Conservation (phyloP, 768 basidiomycete species). For the Lyophyllum semitale region DNA sequence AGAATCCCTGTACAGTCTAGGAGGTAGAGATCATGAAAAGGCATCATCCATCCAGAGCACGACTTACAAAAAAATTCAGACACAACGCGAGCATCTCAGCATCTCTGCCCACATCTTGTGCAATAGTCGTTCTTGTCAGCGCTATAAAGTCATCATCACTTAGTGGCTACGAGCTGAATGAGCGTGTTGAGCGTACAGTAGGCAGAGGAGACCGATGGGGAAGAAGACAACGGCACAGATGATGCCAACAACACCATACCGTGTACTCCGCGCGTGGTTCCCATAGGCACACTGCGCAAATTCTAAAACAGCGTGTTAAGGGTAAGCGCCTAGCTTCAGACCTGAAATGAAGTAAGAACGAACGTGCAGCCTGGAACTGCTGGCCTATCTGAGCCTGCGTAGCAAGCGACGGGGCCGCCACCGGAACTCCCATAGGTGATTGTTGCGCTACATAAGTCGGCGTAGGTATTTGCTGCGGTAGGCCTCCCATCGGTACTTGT, state of each 20-base stretch:
- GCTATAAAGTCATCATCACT: neutral
- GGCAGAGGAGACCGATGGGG: constrained; percentile 24
- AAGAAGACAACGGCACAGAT: constrained; percentile 29
- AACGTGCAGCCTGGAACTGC: constrained; percentile 14
- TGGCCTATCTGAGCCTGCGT: constrained; percentile 12
- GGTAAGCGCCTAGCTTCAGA: neutral
- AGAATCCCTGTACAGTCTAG: too few relatives aligned
- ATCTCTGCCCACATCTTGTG: constrained; percentile 11
- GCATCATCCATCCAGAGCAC: too few relatives aligned
- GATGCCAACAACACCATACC: constrained; percentile 24
- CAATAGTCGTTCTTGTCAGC: constrained; percentile 12
- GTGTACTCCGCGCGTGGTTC: constrained; percentile 22
- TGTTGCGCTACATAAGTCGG: neutral
- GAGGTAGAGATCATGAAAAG: too few relatives aligned
- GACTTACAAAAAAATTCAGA: too few relatives aligned
- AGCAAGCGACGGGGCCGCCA: neutral
- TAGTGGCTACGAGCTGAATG: neutral
- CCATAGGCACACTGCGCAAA: constrained; percentile 22
- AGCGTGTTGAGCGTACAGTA: neutral
- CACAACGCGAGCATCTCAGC: neutral
- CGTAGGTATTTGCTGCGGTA: neutral
- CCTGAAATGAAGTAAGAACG: neutral
- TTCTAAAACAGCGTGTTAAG: constrained; percentile 11
- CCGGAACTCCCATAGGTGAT: neutral
- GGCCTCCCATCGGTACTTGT: too few relatives aligned